Base-by-base conservation (phyloP, 2,329 filamentous ascomycete genomes). In the Aspergillus sp. region DNA sequence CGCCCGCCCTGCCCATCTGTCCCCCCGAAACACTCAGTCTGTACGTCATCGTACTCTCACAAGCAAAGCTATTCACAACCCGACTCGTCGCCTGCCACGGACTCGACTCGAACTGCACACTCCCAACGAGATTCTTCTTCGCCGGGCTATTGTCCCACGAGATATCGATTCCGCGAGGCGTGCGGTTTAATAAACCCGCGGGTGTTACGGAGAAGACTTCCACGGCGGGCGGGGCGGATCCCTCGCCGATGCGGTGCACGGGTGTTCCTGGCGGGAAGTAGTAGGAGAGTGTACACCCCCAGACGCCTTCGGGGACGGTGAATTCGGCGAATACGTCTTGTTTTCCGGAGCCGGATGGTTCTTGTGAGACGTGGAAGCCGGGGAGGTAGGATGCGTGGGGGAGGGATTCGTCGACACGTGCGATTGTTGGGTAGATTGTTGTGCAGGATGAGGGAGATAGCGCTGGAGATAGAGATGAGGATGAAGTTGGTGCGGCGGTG, bases 241-340 rank as follows among this genome's bases (percentile, higher is more conserved):
- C 57, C 4, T 27, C 11, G 1, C 53, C 57, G 13, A 49, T 39
- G 3, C 27, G 45, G n/a, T 51, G 52, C n/a, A 59, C 39, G 1
- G 48, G 33, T 5, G 12, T 33, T 1, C 49, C 57, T 5, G 57
- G 44, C 2, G 57, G 57, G 53, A 59, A 56, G 42, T 12, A 56
- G 49, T 56, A 59, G 4, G 44, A 56, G 7, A 59, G 53, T 9
- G 53, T 53, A 34, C 57, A 59, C 1, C 57, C 57, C 57, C 57
- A 59, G 53, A 37, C 46, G 12, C 57, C 57, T 1, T 42, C 13
- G 5, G 57, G 42, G 11, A 55, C n/a, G 17, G n/a, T 59, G 49
- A 59, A 59, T 33, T 59, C 57, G 42, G 27, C 20, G n/a, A 59
- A 56, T 12, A 34, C 56, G 44, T 59, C 57, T 49, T 59, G 48